Evolutionary conservation across 2,329 filamentous ascomycete species (phyloP).

Genomic region (Trichoderma citrinoviride): DNA sequence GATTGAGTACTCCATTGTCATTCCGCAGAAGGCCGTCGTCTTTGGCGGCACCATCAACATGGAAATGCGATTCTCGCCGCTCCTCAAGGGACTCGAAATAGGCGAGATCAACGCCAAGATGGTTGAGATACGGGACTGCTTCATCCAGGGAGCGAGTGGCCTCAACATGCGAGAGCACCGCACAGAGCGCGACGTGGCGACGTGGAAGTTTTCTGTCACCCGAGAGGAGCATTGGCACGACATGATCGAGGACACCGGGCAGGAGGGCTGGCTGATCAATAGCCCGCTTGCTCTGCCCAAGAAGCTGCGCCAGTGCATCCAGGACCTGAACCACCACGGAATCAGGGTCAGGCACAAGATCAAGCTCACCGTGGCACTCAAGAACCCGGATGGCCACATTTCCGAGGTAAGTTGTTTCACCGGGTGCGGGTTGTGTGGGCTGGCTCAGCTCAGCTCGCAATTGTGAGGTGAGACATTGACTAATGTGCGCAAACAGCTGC

Average conservation of each 20-base stretch:
- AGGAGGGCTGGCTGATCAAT: conserved; percentile 63
- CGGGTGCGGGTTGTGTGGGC: neutral
- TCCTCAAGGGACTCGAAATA: conserved; percentile 83
- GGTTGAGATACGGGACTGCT: conserved; percentile 72
- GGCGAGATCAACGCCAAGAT: conserved; percentile 80
- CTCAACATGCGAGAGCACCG: conserved; percentile 57
- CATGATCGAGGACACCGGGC: conserved; percentile 64
- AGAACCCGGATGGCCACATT: conserved; percentile 91
- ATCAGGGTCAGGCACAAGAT: conserved; percentile 94
- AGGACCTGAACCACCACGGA: conserved; percentile 83
- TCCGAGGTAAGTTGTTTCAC: conserved; percentile 64
- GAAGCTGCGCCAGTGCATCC: conserved; percentile 76
- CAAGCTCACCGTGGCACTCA: conserved; percentile 83
- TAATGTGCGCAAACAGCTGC: conserved; percentile 53
- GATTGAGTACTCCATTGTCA: conserved; percentile 89
- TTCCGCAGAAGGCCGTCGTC: conserved; percentile 90
- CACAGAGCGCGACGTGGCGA: conserved; percentile 61
- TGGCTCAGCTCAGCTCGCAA: neutral
- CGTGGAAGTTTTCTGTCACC: conserved; percentile 55
- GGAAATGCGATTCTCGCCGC: conserved; percentile 81
- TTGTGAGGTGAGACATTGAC: conserved; percentile 12
- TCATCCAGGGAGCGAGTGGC: conserved; percentile 46
- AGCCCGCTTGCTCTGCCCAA: conserved; percentile 71
- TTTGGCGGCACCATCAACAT: conserved; percentile 85
- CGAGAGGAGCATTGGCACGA: conserved; percentile 66